Base-by-base conservation (phyloP, 345 rosid species). In the Salix suchowensis region DNA sequence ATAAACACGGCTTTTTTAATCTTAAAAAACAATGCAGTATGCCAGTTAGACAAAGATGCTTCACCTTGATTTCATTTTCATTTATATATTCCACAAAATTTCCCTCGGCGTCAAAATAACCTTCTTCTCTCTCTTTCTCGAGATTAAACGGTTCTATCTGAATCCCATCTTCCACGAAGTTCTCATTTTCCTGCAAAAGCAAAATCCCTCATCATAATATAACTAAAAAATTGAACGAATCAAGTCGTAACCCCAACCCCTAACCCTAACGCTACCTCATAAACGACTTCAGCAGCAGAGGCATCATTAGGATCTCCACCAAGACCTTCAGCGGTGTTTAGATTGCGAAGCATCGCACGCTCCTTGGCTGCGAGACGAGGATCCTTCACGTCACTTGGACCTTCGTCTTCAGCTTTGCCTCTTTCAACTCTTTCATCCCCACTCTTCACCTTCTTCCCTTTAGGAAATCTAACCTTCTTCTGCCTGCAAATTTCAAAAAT, bases 101-200 rank as follows among this genome's bases (percentile, higher is more conserved):
- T 65, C 99, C 99, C 12, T 87, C 81, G 1, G 79, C 92, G 83
- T 96, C 99, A 86, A 96, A 96, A 82, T 91, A 96, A 28, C 99
- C 99, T 85, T 96, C 98, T 86, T 96, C 97, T 77, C 97, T 91
- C 87, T 96, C 99, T 82, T 86, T 86, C 67, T 89, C 85, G 74
- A 96, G 87, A 86, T 94, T 96, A 81, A 96, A 96, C 72, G 99
- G 97, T 76, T 96, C 99, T 16, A 96, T 85, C 44, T 89, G 95
- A 77, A 96, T 85, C 77, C 99, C 98, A 89, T 96, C 98, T 60
- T 93, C 97, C 24, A 86, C 85, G 55, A 92, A 93, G 75, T 81
- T 88, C 77, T 84, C 96, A 78, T 87, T 86, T 60, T 85, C 88
- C 99, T 96, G 90, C 81, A 80, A 81, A 84, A 81, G 79, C 58